phyloP scores from a whole-genome alignment of 2,329 filamentous ascomycete genomes.

The Penicillium oxalicum region DNA sequence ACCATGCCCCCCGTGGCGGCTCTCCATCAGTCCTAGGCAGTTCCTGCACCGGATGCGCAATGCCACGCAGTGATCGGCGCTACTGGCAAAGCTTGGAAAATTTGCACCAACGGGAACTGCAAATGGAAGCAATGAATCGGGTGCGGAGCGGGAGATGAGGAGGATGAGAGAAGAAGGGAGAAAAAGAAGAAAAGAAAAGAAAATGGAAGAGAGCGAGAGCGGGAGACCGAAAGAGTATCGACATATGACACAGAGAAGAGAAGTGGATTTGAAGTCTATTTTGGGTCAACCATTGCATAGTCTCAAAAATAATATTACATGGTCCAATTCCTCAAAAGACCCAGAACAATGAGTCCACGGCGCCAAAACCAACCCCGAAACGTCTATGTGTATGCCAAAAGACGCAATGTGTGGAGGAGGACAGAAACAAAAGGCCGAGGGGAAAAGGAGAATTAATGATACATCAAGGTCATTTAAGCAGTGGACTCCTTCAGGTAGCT shows the following conservation, averaged over 20 bases:
- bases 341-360: slow-evolving; percentile 22
- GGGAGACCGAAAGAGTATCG: neutral
- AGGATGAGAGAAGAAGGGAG: too few species aligned
- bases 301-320: slow-evolving; percentile 35
- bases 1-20: neutral
- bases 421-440: slow-evolving; percentile 14
- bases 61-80: slow-evolving; percentile 10
- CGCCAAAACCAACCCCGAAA: slow-evolving; percentile 17
- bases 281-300: slow-evolving; percentile 27
- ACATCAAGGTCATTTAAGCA: slow-evolving; percentile 27
- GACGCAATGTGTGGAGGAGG: slow-evolving; percentile 16
- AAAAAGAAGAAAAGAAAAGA: slow-evolving; percentile 12
- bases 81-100: slow-evolving; percentile 13
- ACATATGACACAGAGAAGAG: slow-evolving; percentile 7
- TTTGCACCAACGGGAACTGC: too few species aligned
- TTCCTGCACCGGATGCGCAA: slow-evolving; percentile 5
- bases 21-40: neutral
- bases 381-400: slow-evolving; percentile 15
- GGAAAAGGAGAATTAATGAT: slow-evolving; percentile 10
- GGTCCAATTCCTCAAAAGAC: slow-evolving; percentile 23
- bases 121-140: too few species aligned
- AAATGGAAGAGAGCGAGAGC: neutral
- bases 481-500: slow-evolving; percentile 37
- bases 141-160: too few species aligned
- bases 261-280: slow-evolving; percentile 26